Percentiles rank a stretch among this genome's conserved stretches.
Conservation (phyloP, 78 protist species). For the Chrysochromulina tobinii region DNA sequence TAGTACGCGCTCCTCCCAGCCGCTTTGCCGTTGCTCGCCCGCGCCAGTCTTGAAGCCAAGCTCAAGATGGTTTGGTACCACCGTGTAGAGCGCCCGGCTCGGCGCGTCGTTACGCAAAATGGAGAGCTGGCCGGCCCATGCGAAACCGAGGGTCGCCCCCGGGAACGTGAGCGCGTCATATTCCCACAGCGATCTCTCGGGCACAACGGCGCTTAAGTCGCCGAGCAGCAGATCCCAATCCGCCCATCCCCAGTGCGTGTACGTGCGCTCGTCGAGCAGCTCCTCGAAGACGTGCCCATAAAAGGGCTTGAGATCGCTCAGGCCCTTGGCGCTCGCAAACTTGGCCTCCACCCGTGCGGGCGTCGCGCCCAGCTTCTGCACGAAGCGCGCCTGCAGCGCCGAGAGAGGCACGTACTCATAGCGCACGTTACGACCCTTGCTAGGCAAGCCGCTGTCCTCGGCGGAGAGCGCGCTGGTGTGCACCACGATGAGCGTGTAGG, state of each 20-base stretch:
- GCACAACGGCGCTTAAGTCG: not conserved
- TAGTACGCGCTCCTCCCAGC: constrained; percentile 13
- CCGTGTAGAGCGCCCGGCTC: not conserved
- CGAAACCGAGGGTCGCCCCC: constrained; percentile 18
- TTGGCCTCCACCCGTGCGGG: not conserved
- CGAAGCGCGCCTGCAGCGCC: not conserved
- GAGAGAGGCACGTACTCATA: not conserved
- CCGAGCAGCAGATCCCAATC: constrained; percentile 1
- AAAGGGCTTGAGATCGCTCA: not conserved
- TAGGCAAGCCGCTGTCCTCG: not conserved
- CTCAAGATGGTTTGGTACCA: not conserved
- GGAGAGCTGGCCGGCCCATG: constrained; percentile 20
- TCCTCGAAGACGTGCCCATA: constrained; percentile 1
- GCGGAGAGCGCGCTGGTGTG: not conserved
- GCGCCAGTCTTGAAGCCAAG: constrained; percentile 25
- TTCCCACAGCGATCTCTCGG: not conserved
- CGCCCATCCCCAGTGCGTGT: constrained; percentile 5
- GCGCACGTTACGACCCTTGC: not conserved
- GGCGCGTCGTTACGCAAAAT: not conserved
- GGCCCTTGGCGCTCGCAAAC: not conserved
- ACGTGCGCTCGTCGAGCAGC: not conserved
- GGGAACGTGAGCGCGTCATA: not conserved
- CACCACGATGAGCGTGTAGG: not conserved
- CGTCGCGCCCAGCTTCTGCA: not conserved
- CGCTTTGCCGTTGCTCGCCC: not conserved